These are phyloP conservation scores for Hemisphaericaspora xylanilytica DNA, from an alignment of 1,139 yeast genomes.

Conservation along the genomic window DNA sequence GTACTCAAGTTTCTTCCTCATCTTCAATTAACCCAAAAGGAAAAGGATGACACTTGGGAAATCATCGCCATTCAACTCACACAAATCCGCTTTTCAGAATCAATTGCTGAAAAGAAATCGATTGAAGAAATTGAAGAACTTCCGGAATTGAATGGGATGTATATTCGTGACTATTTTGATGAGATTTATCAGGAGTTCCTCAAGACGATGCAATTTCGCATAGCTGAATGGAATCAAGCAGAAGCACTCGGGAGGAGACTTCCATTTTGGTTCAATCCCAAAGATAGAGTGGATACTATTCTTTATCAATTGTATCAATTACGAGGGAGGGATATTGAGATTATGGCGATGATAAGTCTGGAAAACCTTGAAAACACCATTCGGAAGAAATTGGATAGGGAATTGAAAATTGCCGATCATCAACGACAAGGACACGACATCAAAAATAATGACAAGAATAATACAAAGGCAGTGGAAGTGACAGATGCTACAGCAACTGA, in stretches of 20 bases:
- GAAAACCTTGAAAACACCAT: constrained; percentile 23
- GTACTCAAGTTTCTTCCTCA: constrained; percentile 35
- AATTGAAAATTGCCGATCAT: background rate
- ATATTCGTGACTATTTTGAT: constrained; percentile 25
- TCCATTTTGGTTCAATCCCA: constrained; percentile 7
- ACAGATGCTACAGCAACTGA: background rate
- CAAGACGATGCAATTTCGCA: background rate
- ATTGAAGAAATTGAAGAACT: constrained; percentile 20
- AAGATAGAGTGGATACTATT: constrained; percentile 18
- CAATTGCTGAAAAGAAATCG: constrained; percentile 10
- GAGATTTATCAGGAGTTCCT: constrained; percentile 18
- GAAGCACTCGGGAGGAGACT: background rate
- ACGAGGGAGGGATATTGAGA: constrained; percentile 23
- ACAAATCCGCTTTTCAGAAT: constrained; percentile 5
- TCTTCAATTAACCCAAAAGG: constrained; percentile 25
- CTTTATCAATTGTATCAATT: constrained; percentile 26
- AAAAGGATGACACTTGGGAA: constrained; percentile 36
- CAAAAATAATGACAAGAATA: too few species aligned
- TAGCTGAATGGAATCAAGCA: background rate
- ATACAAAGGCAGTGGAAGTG: background rate
- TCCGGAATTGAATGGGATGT: constrained; percentile 31
- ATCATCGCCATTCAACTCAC: constrained; percentile 32
- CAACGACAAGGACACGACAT: background rate
- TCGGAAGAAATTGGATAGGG: constrained; percentile 7
- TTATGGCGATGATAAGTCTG: constrained; percentile 25